Evolutionary conservation across 2,329 filamentous ascomycete genomes (phyloP), one percentile per base, ranked within the genome.

Genomic region (Aureobasidium pullulans): DNA sequence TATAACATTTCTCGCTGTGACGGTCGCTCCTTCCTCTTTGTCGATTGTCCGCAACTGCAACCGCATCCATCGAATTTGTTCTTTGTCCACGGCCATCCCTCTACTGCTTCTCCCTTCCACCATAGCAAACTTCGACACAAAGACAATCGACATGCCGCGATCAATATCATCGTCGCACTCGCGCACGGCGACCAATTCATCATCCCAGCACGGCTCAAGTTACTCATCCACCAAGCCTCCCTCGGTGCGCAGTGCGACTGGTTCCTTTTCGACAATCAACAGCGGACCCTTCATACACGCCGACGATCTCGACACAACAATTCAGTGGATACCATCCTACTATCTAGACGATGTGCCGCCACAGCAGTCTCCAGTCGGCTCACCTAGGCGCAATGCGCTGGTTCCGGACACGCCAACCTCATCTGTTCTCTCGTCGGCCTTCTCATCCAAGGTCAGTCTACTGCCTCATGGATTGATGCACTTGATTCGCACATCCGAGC

Each of bases 251-350:
- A 57, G 48, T 19, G 16, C 39, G 4, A 19, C 52, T 28, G 52
- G 42, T 10, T 57, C 52, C 5, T 19, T 40, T 11, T 57, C 54
- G 23, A 57, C 54, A 2, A 48, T 39, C 23, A 19, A 32, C 19
- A 57, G 42, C 15, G 57, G 29, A 28, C 57, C 57, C 10, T 59
- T 59, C 32, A 39, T 59, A 5, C 47, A 59, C 32, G 57, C 57
- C 8, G 48, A 59, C 23, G 48, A 36, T 6, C 23, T 59, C 10
- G 47, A 44, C 13, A 23, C 29, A 8, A 43, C 39, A 5, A 29
- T 32, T 3, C 16, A 59, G n/a, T 44, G 29, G 44, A 52, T 59
- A 5, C 48, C 47, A 8, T 53, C 57, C 7, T 53, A 46, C 40
- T 59, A 59, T 16, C 6, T 53, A 1, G n/a, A 48, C n/a, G 31